Evolutionary conservation across 2,329 filamentous ascomycete genomes (phyloP), one percentile per base, ranked within the genome.

Genomic region (Neofusicoccum laricinum): DNA sequence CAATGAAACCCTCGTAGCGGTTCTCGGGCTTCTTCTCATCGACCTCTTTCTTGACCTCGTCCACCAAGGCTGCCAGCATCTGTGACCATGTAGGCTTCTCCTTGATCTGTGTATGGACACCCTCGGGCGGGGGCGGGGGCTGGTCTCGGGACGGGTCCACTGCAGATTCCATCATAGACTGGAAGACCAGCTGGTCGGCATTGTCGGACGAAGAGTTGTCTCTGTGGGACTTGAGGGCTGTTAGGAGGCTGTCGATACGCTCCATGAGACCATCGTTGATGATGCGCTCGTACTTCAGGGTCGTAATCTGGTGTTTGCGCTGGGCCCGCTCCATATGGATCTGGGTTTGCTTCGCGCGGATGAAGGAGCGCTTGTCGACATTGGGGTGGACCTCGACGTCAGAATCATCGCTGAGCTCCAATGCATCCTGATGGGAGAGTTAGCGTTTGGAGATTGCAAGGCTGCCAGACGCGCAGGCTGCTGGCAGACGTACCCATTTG

Each of bases 371-470:
- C 79, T 99, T 99, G 82, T 99, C 95, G 76, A 99, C 95, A 76
- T 99, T 99, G 66, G 95, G 95, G 79, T 99, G 95, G 59, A 98
- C 95, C 81, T 99, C 95, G 72, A 99, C 89, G 74, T 99, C 95
- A 59, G 93, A 97, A 80, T 99, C 95, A 79, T 99, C 95, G 73
- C 92, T 97, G 75, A 99, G 88, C 87, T 99, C 95, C 74, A 99
- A 86, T 66, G 90, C 89, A 76, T 98, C 91, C 89, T 91, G 21
- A 30, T 30, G 5, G 25, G 7, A 4, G 32, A 61, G 38, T 36
- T n/a, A 32, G 14, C 25, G 57, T 36, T 38, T 11, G 38, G 10
- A 6, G 7, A 30, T 30, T 30, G 25, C 25, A 30, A 6, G 25
- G 25, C 25, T 30, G 25, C 25, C 25, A 3, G 25, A 1, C 4